These are phyloP conservation scores for Leishmania turanica DNA, from an alignment of 208 protist genomes.

Conservation along the genomic window DNA sequence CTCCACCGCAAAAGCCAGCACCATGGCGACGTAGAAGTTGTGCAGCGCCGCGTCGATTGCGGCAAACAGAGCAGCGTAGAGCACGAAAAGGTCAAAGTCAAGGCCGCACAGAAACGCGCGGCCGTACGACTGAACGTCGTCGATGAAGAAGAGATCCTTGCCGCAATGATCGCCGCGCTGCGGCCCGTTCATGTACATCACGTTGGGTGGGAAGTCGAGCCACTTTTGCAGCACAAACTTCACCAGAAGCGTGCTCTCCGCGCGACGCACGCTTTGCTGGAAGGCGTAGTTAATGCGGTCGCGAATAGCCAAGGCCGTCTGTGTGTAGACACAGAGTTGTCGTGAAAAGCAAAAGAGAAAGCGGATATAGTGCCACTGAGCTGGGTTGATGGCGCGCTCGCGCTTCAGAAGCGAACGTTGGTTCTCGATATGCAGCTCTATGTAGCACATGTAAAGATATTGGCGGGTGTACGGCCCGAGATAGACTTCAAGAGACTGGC, in stretches of 20 bases:
- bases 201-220: constrained; percentile 74
- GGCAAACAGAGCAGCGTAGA: constrained; percentile 74
- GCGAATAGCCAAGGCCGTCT: constrained; percentile 62
- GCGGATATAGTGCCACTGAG: constrained; percentile 65
- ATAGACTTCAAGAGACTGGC: constrained; percentile 87
- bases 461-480: constrained; percentile 71
- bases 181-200: constrained; percentile 86
- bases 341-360: constrained; percentile 52
- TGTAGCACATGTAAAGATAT: constrained; percentile 83
- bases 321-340: constrained; percentile 56
- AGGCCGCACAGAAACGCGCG: constrained; percentile 71
- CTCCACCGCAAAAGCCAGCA: constrained; percentile 68
- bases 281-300: constrained; percentile 77
- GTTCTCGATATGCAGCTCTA: constrained; percentile 59
- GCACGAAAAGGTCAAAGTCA: constrained; percentile 76
- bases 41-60: constrained; percentile 63
- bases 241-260: constrained; percentile 62
- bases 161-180: constrained; percentile 63
- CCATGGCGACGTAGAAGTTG: constrained; percentile 66
- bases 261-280: constrained; percentile 66
- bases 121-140: constrained; percentile 59
- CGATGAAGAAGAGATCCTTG: constrained; percentile 88
- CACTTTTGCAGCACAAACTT: constrained; percentile 77
- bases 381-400: constrained; percentile 25
- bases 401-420: constrained; percentile 39